phyloP scores from a whole-genome alignment of 2,329 filamentous ascomycete species.

The Coniochaeta sp. region DNA sequence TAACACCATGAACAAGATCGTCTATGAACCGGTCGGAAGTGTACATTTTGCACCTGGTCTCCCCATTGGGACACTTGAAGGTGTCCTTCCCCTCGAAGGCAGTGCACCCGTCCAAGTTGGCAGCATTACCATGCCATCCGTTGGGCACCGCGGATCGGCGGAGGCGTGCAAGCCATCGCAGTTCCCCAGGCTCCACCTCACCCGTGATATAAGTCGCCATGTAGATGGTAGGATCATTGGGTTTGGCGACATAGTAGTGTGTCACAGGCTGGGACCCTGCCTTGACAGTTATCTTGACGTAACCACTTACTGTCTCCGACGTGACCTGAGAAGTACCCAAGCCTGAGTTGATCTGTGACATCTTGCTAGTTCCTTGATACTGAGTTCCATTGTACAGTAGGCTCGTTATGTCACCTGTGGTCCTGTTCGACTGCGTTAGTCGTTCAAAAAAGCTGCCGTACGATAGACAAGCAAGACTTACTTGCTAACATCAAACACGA shows the following conservation, averaged over 20 bases:
- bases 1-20: slow-evolving; percentile 45
- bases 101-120: slow-evolving; percentile 12
- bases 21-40: slow-evolving; percentile 54
- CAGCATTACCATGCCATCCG: slow-evolving; percentile 14
- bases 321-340: slow-evolving; percentile 21
- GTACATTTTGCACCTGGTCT: slow-evolving; percentile 56
- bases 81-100: slow-evolving; percentile 14
- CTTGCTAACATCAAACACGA: slow-evolving; percentile 16
- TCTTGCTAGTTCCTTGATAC: slow-evolving; percentile 34
- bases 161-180: slow-evolving; percentile 14
- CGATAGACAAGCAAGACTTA: slow-evolving; percentile 1
- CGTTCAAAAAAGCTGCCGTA: background rate
- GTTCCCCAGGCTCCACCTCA: slow-evolving; percentile 14
- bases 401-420: slow-evolving; percentile 11
- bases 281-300: slow-evolving; percentile 14
- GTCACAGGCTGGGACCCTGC: slow-evolving; percentile 13
- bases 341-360: slow-evolving; percentile 43
- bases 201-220: slow-evolving; percentile 17
- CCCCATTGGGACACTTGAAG: slow-evolving; percentile 24
- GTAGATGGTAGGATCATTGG: slow-evolving; percentile 15
- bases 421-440: background rate
- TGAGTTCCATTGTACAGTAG: slow-evolving; percentile 33
- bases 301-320: slow-evolving; percentile 10
- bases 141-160: slow-evolving; percentile 10
- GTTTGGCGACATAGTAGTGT: slow-evolving; percentile 15